Evolutionary conservation across 495 filamentous ascomycete species (phyloP).

Genomic region (Cladorrhinum samala): DNA sequence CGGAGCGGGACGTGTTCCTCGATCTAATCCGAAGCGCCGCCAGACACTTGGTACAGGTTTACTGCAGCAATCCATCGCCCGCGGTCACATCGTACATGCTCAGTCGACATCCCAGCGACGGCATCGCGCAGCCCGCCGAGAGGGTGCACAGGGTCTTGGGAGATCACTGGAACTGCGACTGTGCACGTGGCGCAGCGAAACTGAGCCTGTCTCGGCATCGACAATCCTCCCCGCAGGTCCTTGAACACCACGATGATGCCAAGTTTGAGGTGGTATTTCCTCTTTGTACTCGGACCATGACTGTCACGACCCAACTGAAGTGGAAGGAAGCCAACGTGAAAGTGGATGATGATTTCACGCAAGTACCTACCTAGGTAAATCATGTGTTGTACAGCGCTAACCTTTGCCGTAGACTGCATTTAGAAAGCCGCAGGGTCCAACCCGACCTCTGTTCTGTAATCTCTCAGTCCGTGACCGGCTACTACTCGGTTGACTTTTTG

Average conservation of each 20-base stretch:
- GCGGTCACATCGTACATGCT: no score
- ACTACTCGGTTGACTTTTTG: not conserved
- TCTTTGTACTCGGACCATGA: not conserved
- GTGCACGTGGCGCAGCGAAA: not conserved
- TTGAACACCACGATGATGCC: not conserved
- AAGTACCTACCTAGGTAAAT: not conserved
- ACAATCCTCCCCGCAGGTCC: not conserved
- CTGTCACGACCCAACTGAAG: no score
- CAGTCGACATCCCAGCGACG: not conserved
- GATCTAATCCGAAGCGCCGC: no score
- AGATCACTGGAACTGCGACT: not conserved
- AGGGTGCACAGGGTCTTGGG: not conserved
- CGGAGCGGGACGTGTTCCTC: no score
- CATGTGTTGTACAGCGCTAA: not conserved
- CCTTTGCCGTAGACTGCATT: not conserved
- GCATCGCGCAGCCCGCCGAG: not conserved
- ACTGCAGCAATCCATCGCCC: no score
- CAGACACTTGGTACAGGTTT: no score
- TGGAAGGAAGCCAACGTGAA: not conserved
- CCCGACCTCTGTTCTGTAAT: no score
- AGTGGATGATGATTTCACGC: not conserved
- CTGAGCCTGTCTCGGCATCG: not conserved
- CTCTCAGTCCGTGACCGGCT: constrained; percentile 25
- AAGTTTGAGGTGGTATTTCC: not conserved
- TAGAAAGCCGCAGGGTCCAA: no score